These are phyloP conservation scores for Postia placenta DNA, from an alignment of 768 basidiomycete genomes.

Conservation along the genomic window DNA sequence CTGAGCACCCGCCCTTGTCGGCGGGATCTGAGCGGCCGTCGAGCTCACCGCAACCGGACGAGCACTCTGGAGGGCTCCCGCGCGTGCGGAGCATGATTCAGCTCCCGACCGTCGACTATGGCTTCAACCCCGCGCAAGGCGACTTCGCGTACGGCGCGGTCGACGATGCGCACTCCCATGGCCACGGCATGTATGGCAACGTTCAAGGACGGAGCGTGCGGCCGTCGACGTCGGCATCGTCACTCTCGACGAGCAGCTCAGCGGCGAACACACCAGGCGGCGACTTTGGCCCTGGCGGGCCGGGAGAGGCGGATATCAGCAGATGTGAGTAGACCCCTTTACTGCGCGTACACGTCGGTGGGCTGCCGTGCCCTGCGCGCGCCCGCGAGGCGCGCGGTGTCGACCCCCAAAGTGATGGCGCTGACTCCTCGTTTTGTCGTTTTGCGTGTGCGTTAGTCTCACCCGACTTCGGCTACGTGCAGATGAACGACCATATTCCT, in stretches of 20 bases:
- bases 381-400: neutral
- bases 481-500: constrained; percentile 71
- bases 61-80: constrained; percentile 43
- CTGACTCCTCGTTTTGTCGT: constrained; percentile 7
- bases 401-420: neutral
- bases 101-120: constrained; percentile 66
- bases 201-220: constrained; percentile 43
- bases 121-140: constrained; percentile 57
- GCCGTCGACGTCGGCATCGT: constrained; percentile 74
- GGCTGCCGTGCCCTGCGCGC: neutral
- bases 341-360: constrained; percentile 3
- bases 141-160: constrained; percentile 79
- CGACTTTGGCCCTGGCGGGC: constrained; percentile 47
- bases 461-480: constrained; percentile 81
- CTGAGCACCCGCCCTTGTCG: constrained; percentile 34
- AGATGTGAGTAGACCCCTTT: constrained; percentile 60
- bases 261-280: constrained; percentile 76
- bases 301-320: constrained; percentile 69
- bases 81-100: constrained; percentile 83
- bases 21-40: constrained; percentile 58
- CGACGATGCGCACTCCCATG: constrained; percentile 26
- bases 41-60: constrained; percentile 64
- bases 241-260: constrained; percentile 71
- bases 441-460: constrained; percentile 44
- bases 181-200: constrained; percentile 22